Conservation (phyloP, 805 yeast genomes). For the Metschnikowia noctiluminum region DNA sequence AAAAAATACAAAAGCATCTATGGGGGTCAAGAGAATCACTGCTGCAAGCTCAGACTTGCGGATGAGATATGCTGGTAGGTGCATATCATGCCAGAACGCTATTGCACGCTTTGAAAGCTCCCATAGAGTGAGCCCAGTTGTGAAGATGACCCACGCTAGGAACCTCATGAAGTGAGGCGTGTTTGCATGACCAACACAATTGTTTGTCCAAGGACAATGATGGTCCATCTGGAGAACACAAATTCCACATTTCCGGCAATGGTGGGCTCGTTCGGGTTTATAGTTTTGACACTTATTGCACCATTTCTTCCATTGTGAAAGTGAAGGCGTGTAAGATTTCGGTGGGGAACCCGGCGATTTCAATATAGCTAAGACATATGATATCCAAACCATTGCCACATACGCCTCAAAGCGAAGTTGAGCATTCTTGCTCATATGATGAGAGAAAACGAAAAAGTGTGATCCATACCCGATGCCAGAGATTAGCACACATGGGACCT, state of each 20-base stretch:
- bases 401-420: conserved; percentile 48
- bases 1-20: conserved; percentile 56
- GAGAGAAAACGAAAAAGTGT: conserved; percentile 51
- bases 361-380: conserved; percentile 67
- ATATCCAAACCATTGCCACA: conserved; percentile 63
- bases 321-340: conserved; percentile 36
- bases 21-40: conserved; percentile 51
- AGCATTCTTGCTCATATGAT: conserved; percentile 34
- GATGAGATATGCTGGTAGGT: conserved; percentile 55
- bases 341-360: conserved; percentile 71
- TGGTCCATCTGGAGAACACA: conserved; percentile 93
- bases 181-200: conserved; percentile 81
- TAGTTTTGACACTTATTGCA: conserved; percentile 68
- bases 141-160: conserved; percentile 57
- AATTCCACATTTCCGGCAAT: conserved; percentile 70
- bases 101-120: conserved; percentile 40
- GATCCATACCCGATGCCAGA: conserved; percentile 59
- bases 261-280: conserved; percentile 85
- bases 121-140: conserved; percentile 46
- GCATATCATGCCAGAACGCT: conserved; percentile 45
- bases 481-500: conserved; percentile 67
- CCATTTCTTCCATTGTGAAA: conserved; percentile 59
- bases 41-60: conserved; percentile 51
- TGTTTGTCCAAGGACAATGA: conserved; percentile 90
- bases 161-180: conserved; percentile 80